These are phyloP conservation scores for Lactarius evosmus DNA, from an alignment of 768 basidiomycete genomes.

Conservation along the genomic window DNA sequence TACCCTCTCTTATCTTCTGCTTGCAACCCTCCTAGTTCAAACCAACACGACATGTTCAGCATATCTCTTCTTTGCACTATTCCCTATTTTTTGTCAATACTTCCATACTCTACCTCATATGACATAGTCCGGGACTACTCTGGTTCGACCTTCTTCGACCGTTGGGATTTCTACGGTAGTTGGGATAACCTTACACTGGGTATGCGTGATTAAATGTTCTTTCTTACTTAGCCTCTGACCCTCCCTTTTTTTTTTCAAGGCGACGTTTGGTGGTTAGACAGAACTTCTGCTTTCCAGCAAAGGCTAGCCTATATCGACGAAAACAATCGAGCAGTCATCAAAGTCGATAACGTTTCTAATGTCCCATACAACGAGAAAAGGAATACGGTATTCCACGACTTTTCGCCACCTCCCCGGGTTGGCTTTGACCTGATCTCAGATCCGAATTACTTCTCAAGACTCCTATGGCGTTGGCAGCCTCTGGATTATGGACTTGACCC, in stretches of 20 bases:
- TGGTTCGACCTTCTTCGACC: slow-evolving; percentile 43
- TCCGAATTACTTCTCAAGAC: slow-evolving; percentile 46
- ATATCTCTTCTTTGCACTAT: slow-evolving; percentile 1
- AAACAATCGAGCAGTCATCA: slow-evolving; percentile 63
- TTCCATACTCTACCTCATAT: slow-evolving; percentile 28
- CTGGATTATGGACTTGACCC: slow-evolving; percentile 46
- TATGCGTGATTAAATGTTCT: slow-evolving; percentile 24
- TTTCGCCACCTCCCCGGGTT: slow-evolving; percentile 3
- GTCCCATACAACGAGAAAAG: slow-evolving; percentile 51
- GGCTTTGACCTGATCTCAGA: slow-evolving; percentile 32
- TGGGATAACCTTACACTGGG: slow-evolving; percentile 43
- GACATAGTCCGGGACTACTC: slow-evolving; percentile 40
- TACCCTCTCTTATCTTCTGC: neutral
- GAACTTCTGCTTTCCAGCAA: slow-evolving; percentile 44
- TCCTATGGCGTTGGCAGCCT: slow-evolving; percentile 44
- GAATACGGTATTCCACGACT: slow-evolving; percentile 48
- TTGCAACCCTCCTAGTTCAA: neutral
- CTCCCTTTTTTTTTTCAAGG: slow-evolving; percentile 39
- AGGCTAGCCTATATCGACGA: slow-evolving; percentile 57
- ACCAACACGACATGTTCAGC: neutral
- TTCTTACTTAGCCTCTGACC: neutral
- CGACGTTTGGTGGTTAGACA: slow-evolving; percentile 58
- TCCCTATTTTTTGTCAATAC: slow-evolving; percentile 9
- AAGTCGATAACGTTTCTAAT: slow-evolving; percentile 66
- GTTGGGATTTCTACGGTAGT: slow-evolving; percentile 43